These are phyloP conservation scores for Chloris gayana DNA, from an alignment of 176 grass and related monocot species.

Conservation along the genomic window DNA sequence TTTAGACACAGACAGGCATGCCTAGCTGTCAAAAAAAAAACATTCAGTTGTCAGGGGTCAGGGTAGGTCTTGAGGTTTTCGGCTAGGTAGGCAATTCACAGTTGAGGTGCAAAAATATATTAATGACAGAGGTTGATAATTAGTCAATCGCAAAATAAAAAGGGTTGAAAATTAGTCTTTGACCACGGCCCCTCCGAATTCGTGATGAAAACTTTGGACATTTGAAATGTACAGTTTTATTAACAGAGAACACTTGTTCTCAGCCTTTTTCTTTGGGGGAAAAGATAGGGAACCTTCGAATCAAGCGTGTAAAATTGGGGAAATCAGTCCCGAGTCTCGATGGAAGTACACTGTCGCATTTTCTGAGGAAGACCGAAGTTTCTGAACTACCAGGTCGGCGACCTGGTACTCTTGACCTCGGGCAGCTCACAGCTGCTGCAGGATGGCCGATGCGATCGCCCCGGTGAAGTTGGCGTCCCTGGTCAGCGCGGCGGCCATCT, in stretches of 20 bases:
- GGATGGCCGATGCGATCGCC: conserved; percentile 62
- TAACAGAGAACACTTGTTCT: neutral
- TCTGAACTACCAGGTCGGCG: neutral
- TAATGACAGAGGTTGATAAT: too few relatives aligned
- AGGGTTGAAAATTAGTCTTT: too few relatives aligned
- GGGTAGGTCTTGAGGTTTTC: neutral
- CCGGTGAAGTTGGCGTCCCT: conserved; percentile 61
- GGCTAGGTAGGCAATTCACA: neutral
- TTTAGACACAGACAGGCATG: too few relatives aligned
- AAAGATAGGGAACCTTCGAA: neutral
- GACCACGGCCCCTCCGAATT: neutral
- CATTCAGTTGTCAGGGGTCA: too few relatives aligned
- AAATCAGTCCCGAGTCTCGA: conserved; percentile 7
- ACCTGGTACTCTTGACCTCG: conserved; percentile 25
- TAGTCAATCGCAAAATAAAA: too few relatives aligned
- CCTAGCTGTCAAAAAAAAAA: too few relatives aligned
- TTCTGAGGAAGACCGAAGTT: neutral
- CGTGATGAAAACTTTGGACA: neutral
- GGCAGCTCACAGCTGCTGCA: conserved; percentile 53
- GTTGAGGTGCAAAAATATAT: too few relatives aligned
- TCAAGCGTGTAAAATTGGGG: neutral
- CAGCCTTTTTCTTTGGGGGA: neutral
- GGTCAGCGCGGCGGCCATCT: conserved; percentile 70
- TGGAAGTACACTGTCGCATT: neutral
- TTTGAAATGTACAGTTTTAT: conserved; percentile 19